Conservation (phyloP, 164 flowering plant genomes). For the Taxillus chinensis region DNA sequence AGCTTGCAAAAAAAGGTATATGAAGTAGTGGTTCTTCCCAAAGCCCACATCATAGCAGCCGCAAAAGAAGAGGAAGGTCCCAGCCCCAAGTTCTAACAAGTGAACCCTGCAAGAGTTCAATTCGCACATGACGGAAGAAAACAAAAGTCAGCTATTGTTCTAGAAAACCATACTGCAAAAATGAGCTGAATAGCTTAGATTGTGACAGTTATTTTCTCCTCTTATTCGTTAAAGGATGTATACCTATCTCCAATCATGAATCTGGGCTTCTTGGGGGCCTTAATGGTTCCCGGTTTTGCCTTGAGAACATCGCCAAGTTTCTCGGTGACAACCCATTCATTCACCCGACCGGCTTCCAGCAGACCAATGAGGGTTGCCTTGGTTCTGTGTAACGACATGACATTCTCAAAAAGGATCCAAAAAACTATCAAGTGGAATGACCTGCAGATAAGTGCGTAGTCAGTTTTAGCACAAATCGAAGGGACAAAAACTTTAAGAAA, state of each 20-base stretch:
- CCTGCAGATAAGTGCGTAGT: background rate
- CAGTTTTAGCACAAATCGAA: background rate
- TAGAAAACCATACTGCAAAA: background rate
- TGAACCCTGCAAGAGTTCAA: constrained; percentile 35
- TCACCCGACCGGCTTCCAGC: constrained; percentile 4
- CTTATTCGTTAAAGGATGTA: background rate
- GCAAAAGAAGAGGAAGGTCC: constrained; percentile 49
- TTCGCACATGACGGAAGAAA: background rate
- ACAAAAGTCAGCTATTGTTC: background rate
- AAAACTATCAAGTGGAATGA: constrained; percentile 6
- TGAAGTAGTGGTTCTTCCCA: constrained; percentile 57
- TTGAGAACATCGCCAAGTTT: constrained; percentile 5
- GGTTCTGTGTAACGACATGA: constrained; percentile 1
- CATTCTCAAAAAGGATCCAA: constrained; percentile 6
- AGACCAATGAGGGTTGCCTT: constrained; percentile 4
- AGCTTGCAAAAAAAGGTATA: constrained; percentile 62
- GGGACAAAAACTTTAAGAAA: background rate
- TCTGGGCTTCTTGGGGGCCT: background rate
- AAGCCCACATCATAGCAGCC: constrained; percentile 52
- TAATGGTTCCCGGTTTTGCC: background rate
- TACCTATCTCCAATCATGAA: constrained; percentile 1
- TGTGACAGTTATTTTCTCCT: too few species aligned
- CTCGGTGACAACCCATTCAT: constrained; percentile 5
- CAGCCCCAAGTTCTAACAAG: constrained; percentile 48
- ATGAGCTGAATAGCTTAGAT: background rate